These are phyloP conservation scores for Mortierella hygrophila DNA, from an alignment of 192 early-diverging fungal species.

Conservation along the genomic window DNA sequence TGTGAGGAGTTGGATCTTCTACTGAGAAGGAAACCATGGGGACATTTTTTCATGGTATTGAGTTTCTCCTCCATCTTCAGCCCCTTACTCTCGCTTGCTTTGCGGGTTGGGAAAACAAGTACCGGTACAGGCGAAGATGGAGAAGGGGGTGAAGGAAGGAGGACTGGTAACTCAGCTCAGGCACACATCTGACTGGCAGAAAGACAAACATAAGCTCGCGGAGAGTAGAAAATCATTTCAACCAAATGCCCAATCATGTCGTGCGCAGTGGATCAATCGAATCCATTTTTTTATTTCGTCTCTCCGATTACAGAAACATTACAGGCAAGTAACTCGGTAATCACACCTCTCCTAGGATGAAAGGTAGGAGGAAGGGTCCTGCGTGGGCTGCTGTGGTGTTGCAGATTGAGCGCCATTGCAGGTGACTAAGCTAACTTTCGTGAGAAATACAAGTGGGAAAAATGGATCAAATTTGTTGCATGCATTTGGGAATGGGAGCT, in stretches of 20 bases:
- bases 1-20: too few species aligned
- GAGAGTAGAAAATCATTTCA: not conserved
- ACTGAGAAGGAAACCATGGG: too few species aligned
- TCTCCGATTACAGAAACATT: too few species aligned
- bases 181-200: not conserved
- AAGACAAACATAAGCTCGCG: not conserved
- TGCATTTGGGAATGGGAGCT: not conserved
- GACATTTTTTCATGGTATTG: too few species aligned
- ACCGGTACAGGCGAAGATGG: too few species aligned
- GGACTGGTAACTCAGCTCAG: not conserved
- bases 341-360: not conserved
- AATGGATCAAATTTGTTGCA: not conserved
- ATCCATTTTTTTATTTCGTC: too few species aligned
- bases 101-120: too few species aligned
- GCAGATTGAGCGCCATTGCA: not conserved
- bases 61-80: too few species aligned
- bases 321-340: not conserved
- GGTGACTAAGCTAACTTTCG: not conserved
- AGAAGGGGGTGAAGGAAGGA: conserved; percentile 12
- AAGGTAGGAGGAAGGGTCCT: not conserved
- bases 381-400: not conserved
- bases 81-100: too few species aligned
- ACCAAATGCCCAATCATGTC: not conserved
- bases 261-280: too few species aligned
- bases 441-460: not conserved